These are phyloP conservation scores for Penicillium occitanis DNA, from an alignment of 2,329 filamentous ascomycete species.

Conservation along the genomic window DNA sequence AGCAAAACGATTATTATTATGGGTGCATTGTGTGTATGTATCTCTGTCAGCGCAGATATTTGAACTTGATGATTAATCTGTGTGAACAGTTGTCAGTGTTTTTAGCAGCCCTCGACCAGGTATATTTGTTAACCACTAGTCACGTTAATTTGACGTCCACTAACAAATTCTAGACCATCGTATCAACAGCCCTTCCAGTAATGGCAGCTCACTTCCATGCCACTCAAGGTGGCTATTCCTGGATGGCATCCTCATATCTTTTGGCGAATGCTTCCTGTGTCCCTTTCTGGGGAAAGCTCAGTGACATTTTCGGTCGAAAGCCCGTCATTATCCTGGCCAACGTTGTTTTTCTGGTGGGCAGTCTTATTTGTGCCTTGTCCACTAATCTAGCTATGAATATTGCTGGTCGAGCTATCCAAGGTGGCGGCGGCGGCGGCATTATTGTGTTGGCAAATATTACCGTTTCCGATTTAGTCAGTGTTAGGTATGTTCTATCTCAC, in stretches of 20 bases:
- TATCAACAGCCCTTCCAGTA: constrained; percentile 48
- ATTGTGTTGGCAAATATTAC: constrained; percentile 64
- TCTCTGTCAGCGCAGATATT: not conserved
- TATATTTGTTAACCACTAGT: constrained; percentile 26
- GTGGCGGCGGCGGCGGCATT: constrained; percentile 63
- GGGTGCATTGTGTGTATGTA: constrained; percentile 42
- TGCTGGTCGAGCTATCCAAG: constrained; percentile 61
- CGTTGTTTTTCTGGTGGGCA: constrained; percentile 61
- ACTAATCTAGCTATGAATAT: constrained; percentile 63
- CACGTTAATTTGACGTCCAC: not conserved
- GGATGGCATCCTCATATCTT: constrained; percentile 50
- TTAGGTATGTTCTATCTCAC: constrained; percentile 43
- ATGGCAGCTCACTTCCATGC: constrained; percentile 46
- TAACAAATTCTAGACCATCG: constrained; percentile 36
- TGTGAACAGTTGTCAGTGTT: constrained; percentile 54
- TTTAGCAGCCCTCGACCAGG: constrained; percentile 60
- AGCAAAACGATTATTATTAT: constrained; percentile 45
- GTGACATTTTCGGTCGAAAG: constrained; percentile 68
- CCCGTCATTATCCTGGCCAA: constrained; percentile 61
- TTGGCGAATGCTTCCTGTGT: constrained; percentile 50
- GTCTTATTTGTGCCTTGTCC: constrained; percentile 59
- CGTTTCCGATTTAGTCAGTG: constrained; percentile 64
- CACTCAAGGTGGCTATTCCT: constrained; percentile 48
- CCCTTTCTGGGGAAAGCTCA: constrained; percentile 63
- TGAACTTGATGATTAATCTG: not conserved